Evolutionary conservation across 176 grass and related monocot species (phyloP).

Genomic region (Eremochloa ophiuroides): DNA sequence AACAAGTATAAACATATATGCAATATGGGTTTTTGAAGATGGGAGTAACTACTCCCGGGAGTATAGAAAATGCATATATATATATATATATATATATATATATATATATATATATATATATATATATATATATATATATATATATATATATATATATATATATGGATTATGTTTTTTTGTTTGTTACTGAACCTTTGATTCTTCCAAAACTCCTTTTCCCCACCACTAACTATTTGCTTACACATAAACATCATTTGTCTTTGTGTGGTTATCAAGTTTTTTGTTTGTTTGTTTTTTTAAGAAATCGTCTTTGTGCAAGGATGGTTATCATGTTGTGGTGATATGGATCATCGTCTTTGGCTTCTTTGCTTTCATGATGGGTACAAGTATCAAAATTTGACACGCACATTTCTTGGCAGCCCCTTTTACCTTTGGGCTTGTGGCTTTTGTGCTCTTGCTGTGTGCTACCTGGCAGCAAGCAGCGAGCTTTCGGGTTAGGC

Average conservation of each 20-base stretch:
- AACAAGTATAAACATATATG: no score
- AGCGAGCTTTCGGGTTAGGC: slow-evolving; percentile 32
- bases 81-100: not conserved
- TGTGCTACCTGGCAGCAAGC: slow-evolving; percentile 34
- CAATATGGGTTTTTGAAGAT: no score
- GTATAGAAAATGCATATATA: not conserved
- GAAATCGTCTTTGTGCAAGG: not conserved
- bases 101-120: not conserved
- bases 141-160: not conserved
- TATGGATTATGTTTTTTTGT: no score
- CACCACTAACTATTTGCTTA: not conserved
- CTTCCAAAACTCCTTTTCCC: not conserved
- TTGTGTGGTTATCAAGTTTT: not conserved
- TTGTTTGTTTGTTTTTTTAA: no score
- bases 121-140: not conserved
- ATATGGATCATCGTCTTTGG: not conserved
- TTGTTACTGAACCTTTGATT: not conserved
- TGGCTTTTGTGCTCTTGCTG: slow-evolving; percentile 13
- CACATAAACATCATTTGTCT: not conserved
- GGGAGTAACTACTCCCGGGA: no score
- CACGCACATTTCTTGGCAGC: slow-evolving; percentile 18
- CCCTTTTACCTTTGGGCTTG: not conserved
- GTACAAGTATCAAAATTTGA: slow-evolving; percentile 50
- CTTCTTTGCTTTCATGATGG: slow-evolving; percentile 37
- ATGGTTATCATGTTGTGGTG: slow-evolving; percentile 13